Evolutionary conservation across 2,329 filamentous ascomycete species (phyloP).

Genomic region (Cercospora nicotianae): DNA sequence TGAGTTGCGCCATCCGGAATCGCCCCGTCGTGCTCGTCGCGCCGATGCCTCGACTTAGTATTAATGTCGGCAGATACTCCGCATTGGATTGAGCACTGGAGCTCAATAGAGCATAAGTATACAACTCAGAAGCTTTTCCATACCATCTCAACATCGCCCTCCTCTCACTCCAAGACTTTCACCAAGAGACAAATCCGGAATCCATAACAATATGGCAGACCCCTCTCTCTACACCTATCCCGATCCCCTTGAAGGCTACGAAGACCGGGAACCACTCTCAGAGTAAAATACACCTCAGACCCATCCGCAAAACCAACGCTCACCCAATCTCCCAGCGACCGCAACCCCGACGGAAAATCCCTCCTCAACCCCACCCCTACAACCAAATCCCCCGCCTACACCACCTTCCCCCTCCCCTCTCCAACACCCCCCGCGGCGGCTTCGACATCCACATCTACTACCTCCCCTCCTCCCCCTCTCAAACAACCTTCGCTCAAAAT

Average conservation of each 20-base stretch:
- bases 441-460: slow-evolving; percentile 92
- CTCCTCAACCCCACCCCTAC: slow-evolving; percentile 65
- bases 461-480: slow-evolving; percentile 60
- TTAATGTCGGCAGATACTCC: background rate
- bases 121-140: background rate
- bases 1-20: slow-evolving; percentile 2
- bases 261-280: slow-evolving; percentile 50
- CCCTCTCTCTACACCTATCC: slow-evolving; percentile 56
- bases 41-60: background rate
- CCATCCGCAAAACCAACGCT: background rate
- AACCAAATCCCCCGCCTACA: slow-evolving; percentile 65
- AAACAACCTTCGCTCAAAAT: slow-evolving; percentile 66
- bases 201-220: slow-evolving; percentile 47
- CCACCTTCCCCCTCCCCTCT: slow-evolving; percentile 66
- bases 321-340: slow-evolving; percentile 9
- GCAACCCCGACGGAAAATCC: slow-evolving; percentile 70
- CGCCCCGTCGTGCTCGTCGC: background rate
- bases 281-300: slow-evolving; percentile 31
- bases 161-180: background rate
- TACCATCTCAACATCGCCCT: background rate
- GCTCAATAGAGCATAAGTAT: background rate
- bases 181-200: background rate
- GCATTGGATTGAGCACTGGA: background rate
- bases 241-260: slow-evolving; percentile 55
- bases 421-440: slow-evolving; percentile 65